Evolutionary conservation across 306 rosid genomes (phyloP), one percentile per base, ranked within the genome.

Genomic region (Coriaria nepalensis): DNA sequence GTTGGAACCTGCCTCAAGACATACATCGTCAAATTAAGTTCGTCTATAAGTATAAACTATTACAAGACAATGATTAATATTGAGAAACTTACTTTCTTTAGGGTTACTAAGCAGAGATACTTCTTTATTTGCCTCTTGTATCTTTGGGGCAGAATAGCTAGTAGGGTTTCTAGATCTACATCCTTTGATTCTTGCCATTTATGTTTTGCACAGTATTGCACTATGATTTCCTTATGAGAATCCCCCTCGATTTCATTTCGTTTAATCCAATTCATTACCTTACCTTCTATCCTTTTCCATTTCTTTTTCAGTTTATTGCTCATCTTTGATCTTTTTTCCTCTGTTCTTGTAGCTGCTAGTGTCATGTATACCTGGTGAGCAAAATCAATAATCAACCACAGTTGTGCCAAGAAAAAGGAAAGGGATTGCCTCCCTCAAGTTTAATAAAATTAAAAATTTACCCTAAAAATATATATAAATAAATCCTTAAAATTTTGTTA

Each of bases 71-170:
- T n/a, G n/a, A n/a, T n/a, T n/a, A n/a, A n/a, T n/a, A n/a, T n/a
- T n/a, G n/a, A n/a, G 0, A 52, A 52, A 53, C 82, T 49, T 56
- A 77, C 93, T 66, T 73, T 76, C 78, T 57, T 76, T 29, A 86
- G 66, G 42, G 68, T 58, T 52, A 70, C 74, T 72, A 81, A 42
- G 65, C 86, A 78, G 46, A 86, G 93, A 68, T 78, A 72, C 40
- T 73, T 75, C 68, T 81, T 86, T 15, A 86, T 71, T 46, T 69
- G 62, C 83, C 76, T 63, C 77, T 79, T 41, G 75, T 79, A 51
- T 79, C 71, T 67, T 71, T 69, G n/a, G 50, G 95, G 88, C 73
- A 85, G 95, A 73, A 78, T 62, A n/a, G 68, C 35, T 42, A 81
- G 57, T 40, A 78, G 64, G 57, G 52, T 51, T 42, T 75, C 81